Conservation (phyloP, 345 rosid species). For the Brassica napus region Da-Ae NC_063449.1:16771001-16771500, state of each 20-base stretch:
- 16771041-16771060: no score
- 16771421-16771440: neutral
- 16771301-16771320: no score
- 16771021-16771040: no score
- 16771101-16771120: no score
- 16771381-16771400: conserved; percentile 11
- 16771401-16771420: neutral
- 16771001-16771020: no score
- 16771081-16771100: no score
- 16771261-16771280: conserved; percentile 17
- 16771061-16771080: no score
- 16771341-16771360: conserved; percentile 7
- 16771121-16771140: no score
- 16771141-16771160: no score
- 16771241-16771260: neutral
- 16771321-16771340: conserved; percentile 12
- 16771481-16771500: conserved; percentile 25
- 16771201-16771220: no score
- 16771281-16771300: neutral
- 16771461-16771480: neutral
- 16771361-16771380: neutral
- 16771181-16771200: no score
- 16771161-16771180: no score
- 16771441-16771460: neutral
- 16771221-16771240: neutral